These are phyloP conservation scores for Leccinum ochraceum DNA, from an alignment of 768 basidiomycete genomes.

Conservation along the genomic window DNA sequence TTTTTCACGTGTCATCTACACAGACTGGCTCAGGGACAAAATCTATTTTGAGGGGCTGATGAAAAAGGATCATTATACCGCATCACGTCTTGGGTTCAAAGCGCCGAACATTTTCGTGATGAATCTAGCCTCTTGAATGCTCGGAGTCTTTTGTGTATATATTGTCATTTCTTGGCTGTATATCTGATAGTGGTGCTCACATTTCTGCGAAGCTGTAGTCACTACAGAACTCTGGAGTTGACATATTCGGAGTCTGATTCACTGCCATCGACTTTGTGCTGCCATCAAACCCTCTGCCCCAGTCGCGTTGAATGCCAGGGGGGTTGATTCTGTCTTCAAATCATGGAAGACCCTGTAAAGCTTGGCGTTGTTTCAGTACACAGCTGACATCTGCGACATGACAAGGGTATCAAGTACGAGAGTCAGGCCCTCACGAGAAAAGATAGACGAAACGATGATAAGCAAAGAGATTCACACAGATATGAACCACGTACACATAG, in stretches of 20 bases:
- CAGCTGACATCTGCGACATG: conserved; percentile 41
- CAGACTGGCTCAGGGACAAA: conserved; percentile 79
- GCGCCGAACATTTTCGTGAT: conserved; percentile 82
- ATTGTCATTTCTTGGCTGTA: conserved; percentile 10
- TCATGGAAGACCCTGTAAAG: conserved; percentile 61
- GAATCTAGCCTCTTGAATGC: conserved; percentile 50
- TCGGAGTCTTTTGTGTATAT: conserved; percentile 3
- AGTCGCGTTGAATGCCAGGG: conserved; percentile 57
- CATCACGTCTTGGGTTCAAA: conserved; percentile 65
- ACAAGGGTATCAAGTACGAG: not conserved
- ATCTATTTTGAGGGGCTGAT: conserved; percentile 66
- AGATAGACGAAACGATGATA: not conserved
- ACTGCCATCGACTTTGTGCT: not conserved
- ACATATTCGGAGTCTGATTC: not conserved
- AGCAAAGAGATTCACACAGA: not conserved
- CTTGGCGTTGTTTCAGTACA: conserved; percentile 73
- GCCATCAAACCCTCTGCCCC: conserved; percentile 38
- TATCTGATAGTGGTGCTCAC: not conserved
- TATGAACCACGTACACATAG: not conserved
- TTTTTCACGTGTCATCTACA: conserved; percentile 2
- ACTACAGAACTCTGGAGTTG: not conserved
- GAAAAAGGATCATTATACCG: conserved; percentile 60
- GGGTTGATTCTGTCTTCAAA: conserved; percentile 66
- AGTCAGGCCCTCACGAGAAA: not conserved
- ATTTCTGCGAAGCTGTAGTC: not conserved